Evolutionary conservation across 1,139 yeast genomes (phyloP), one percentile per base, ranked within the genome.

Genomic region (Nakaseomyces bracarensis): DNA sequence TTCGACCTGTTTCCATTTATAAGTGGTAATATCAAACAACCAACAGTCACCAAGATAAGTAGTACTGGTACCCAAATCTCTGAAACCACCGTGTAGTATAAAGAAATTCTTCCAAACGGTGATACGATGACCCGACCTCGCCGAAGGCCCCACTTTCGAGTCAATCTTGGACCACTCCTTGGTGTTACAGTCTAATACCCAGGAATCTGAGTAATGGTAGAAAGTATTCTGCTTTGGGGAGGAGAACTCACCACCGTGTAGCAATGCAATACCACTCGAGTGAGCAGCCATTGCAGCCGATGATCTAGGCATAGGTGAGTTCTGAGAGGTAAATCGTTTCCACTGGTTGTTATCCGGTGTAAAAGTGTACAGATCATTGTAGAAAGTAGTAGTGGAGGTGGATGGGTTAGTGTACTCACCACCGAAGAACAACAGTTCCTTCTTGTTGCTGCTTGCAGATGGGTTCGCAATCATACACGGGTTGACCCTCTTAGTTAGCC

Each of bases 161-260:
- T 91, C 97, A 6, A 87, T 67, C 57, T 87, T 87, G 19, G 84
- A 72, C 97, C 97, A 91, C 63, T 87, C 96, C 55, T 84, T 86
- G 13, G 82, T 70, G 25, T 75, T 78, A 1, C 89, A 75, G 55
- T 91, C 97, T 47, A 91, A 67, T 42, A 89, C 71, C 97, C 97
- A 91, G 3, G 96, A 82, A 58, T 91, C 98, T 15, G 96, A 93
- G 61, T 86, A 91, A 63, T 91, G 98, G 62, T 91, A 93, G 62
- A 91, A 91, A 0, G 96, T 86, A 40, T 87, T 79, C 63, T 91
- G 98, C 57, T 89, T 91, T 2, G 97, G 97, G 6, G 95, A 84
- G 1, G 96, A 85, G 55, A 91, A 91, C 63, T 91, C 98, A 51
- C 98, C 98, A 41, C 97, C 98, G 67, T 86, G 91, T 70, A 91